phyloP scores from a whole-genome alignment of 1,139 yeast species.

The Diutina rugosa region DNA sequence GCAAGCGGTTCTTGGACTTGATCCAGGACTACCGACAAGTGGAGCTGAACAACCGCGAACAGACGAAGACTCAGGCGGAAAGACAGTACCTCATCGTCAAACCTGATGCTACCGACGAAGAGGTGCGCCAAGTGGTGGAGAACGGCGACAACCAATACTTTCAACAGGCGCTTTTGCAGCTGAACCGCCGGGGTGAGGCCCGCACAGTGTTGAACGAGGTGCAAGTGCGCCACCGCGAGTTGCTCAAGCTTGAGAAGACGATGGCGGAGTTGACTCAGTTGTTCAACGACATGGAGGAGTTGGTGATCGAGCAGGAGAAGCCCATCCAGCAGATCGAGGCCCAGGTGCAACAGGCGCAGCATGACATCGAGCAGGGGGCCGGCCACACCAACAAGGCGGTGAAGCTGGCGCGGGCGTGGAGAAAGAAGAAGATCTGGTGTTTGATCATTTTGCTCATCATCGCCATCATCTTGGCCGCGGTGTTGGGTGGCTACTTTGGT shows the following conservation, averaged over 20 bases:
- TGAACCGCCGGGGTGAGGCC: slow-evolving; percentile 94
- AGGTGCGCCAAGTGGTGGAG: slow-evolving; percentile 72
- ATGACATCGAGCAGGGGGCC: slow-evolving; percentile 86
- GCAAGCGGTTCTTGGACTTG: slow-evolving; percentile 72
- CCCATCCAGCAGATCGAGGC: slow-evolving; percentile 75
- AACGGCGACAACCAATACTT: slow-evolving; percentile 84
- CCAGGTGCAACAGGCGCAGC: slow-evolving; percentile 73
- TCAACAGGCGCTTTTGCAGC: slow-evolving; percentile 84
- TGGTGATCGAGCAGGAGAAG: slow-evolving; percentile 92
- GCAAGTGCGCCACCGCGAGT: slow-evolving; percentile 90
- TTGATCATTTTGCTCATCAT: slow-evolving; percentile 50
- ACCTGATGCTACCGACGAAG: slow-evolving; percentile 85
- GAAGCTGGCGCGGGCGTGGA: slow-evolving; percentile 74
- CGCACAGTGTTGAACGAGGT: slow-evolving; percentile 92
- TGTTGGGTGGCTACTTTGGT: slow-evolving; percentile 39
- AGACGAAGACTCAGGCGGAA: slow-evolving; percentile 78
- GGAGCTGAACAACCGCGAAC: slow-evolving; percentile 79
- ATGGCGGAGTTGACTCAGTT: slow-evolving; percentile 93
- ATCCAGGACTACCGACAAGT: slow-evolving; percentile 80
- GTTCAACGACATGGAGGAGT: slow-evolving; percentile 92
- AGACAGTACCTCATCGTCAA: slow-evolving; percentile 88
- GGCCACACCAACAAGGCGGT: slow-evolving; percentile 92
- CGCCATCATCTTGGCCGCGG: slow-evolving; percentile 54
- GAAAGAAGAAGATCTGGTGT: slow-evolving; percentile 89
- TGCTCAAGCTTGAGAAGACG: slow-evolving; percentile 87